Percentiles rank a stretch among this genome's conserved stretches.
phyloP scores from a whole-genome alignment of 345 rosid species.

The Syzygium aqueum region DNA sequence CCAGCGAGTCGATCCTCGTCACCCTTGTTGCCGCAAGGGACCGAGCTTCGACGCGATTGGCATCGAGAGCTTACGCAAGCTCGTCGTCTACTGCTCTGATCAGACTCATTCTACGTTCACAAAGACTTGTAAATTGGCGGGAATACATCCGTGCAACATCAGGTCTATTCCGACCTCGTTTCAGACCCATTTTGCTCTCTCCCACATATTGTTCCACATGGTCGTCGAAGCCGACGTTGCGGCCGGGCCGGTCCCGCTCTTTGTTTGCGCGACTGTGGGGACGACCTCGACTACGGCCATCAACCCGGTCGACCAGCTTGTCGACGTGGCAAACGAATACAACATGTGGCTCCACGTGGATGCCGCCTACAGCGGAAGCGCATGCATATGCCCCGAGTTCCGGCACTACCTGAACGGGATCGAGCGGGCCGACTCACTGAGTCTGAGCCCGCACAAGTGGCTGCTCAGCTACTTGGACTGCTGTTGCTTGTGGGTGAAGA shows the following conservation, averaged over 20 bases:
- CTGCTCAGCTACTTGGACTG: conserved; percentile 37
- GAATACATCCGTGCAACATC: conserved; percentile 15
- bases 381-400: conserved; percentile 47
- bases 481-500: conserved; percentile 38
- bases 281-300: conserved; percentile 39
- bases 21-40: conserved; percentile 28
- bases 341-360: conserved; percentile 38
- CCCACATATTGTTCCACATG: conserved; percentile 5
- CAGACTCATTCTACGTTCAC: conserved; percentile 30
- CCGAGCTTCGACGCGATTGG: conserved; percentile 1
- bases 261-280: conserved; percentile 27
- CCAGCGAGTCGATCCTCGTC: conserved; percentile 28
- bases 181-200: conserved; percentile 9
- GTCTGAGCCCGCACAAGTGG: conserved; percentile 44
- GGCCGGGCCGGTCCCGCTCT: conserved; percentile 31
- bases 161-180: conserved; percentile 9
- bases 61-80: conserved; percentile 6
- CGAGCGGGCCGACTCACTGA: conserved; percentile 30
- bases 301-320: conserved; percentile 21
- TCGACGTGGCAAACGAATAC: conserved; percentile 20
- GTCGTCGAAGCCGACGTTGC: conserved; percentile 16
- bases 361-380: conserved; percentile 39
- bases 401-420: conserved; percentile 28
- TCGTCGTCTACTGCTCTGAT: conserved; percentile 29
- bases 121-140: conserved; percentile 25